Evolutionary conservation across 2,329 filamentous ascomycete genomes (phyloP).

Genomic region (Trichothecium sympodiale): DNA sequence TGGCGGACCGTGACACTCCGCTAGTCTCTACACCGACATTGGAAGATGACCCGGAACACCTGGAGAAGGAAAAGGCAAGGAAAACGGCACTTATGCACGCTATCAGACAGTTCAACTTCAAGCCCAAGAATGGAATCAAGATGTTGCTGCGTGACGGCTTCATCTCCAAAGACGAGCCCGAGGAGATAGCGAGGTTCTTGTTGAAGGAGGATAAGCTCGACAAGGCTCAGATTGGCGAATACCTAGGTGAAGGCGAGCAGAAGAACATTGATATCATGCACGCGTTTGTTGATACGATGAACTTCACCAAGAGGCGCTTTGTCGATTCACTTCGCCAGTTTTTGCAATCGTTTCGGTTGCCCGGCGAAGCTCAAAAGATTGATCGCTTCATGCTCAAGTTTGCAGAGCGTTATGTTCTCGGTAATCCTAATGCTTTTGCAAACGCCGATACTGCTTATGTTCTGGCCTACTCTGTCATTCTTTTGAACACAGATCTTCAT

Average conservation of each 20-base stretch:
- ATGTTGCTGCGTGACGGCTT: slow-evolving; percentile 74
- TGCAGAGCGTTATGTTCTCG: slow-evolving; percentile 86
- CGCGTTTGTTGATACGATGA: slow-evolving; percentile 91
- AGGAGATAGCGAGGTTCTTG: slow-evolving; percentile 78
- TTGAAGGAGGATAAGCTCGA: slow-evolving; percentile 73
- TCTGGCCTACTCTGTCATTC: slow-evolving; percentile 87
- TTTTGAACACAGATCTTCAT: slow-evolving; percentile 94
- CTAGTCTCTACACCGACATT: slow-evolving; percentile 55
- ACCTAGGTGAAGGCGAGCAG: slow-evolving; percentile 82
- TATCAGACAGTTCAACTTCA: slow-evolving; percentile 91
- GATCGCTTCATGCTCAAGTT: slow-evolving; percentile 99
- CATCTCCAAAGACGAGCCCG: slow-evolving; percentile 65
- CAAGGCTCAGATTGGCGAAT: slow-evolving; percentile 89
- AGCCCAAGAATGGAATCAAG: slow-evolving; percentile 89
- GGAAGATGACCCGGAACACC: slow-evolving; percentile 84
- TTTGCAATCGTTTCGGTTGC: slow-evolving; percentile 85
- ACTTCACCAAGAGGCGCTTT: slow-evolving; percentile 83
- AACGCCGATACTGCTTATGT: slow-evolving; percentile 98
- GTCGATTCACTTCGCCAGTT: slow-evolving; percentile 88
- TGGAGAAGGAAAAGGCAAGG: slow-evolving; percentile 89
- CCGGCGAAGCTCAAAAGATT: slow-evolving; percentile 96
- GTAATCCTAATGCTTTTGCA: slow-evolving; percentile 93
- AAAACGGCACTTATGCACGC: slow-evolving; percentile 89
- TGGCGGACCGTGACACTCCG: slow-evolving; percentile 45
- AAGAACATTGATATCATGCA: slow-evolving; percentile 98